Conservation (phyloP, 2,329 filamentous ascomycete genomes). For the Nemania abortiva region DNA sequence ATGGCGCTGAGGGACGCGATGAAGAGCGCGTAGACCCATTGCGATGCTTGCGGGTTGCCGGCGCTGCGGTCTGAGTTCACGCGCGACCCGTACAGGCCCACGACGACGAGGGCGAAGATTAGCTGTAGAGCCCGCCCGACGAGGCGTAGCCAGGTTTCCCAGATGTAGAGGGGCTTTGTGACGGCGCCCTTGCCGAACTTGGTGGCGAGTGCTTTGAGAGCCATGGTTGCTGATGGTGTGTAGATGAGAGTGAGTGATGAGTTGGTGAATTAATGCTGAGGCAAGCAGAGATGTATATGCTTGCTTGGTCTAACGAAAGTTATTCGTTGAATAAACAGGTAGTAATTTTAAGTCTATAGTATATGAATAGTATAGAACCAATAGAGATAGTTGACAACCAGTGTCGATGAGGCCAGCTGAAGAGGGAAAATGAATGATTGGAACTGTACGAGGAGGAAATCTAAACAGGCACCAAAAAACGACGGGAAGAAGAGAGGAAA, state of each 20-base stretch:
- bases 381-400: slow-evolving; percentile 33
- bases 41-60: slow-evolving; percentile 59
- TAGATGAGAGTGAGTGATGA: neutral
- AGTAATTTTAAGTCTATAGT: neutral
- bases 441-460: slow-evolving; percentile 11
- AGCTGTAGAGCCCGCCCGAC: slow-evolving; percentile 75
- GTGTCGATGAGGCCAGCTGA: slow-evolving; percentile 28
- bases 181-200: slow-evolving; percentile 57
- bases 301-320: slow-evolving; percentile 1
- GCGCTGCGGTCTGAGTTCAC: slow-evolving; percentile 60
- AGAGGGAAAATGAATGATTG: slow-evolving; percentile 16
- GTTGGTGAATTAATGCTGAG: slow-evolving; percentile 3
- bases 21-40: slow-evolving; percentile 74
- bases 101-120: slow-evolving; percentile 74
- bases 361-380: slow-evolving; percentile 11
- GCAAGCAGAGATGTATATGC: neutral
- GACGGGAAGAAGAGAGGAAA: slow-evolving; percentile 6
- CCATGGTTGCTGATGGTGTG: slow-evolving; percentile 33
- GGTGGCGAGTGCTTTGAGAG: slow-evolving; percentile 42
- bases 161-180: slow-evolving; percentile 60
- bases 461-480: slow-evolving; percentile 4
- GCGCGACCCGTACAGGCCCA: slow-evolving; percentile 75
- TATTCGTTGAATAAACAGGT: slow-evolving; percentile 13
- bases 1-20: slow-evolving; percentile 66
- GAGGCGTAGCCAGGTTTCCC: slow-evolving; percentile 61